Conservation (phyloP, 805 yeast genomes). For the Cyberlindnera galapagoensis region DNA sequence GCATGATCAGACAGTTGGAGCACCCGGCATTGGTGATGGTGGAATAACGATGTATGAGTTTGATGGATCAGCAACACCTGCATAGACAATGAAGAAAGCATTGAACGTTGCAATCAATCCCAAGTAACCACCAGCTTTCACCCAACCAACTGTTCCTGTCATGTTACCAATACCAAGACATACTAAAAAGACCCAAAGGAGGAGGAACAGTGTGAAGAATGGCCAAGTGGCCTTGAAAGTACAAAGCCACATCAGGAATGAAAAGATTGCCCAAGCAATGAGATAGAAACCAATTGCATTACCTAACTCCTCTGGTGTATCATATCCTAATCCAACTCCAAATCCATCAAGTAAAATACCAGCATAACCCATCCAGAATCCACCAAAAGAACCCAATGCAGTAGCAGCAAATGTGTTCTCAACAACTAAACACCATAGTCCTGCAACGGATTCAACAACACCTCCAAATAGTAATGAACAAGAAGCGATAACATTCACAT, state of each 20-base stretch:
- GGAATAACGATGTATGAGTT: conserved; percentile 52
- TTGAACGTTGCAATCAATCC: conserved; percentile 50
- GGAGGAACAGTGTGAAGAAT: conserved; percentile 47
- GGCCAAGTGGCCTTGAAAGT: conserved; percentile 56
- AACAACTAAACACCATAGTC: conserved; percentile 68
- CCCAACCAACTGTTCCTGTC: conserved; percentile 35
- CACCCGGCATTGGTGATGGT: conserved; percentile 49
- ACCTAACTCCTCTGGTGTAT: conserved; percentile 35
- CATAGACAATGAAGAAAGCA: conserved; percentile 61
- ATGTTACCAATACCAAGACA: conserved; percentile 45
- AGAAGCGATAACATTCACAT: conserved; percentile 57
- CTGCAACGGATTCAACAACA: conserved; percentile 62
- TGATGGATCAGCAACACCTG: conserved; percentile 51
- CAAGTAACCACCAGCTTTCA: conserved; percentile 56
- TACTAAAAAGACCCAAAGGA: conserved; percentile 49
- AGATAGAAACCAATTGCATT: conserved; percentile 54
- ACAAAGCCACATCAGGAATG: conserved; percentile 49
- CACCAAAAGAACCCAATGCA: conserved; percentile 45
- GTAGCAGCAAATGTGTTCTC: conserved; percentile 76
- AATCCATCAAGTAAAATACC: conserved; percentile 55
- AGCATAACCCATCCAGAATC: conserved; percentile 74
- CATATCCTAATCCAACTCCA: conserved; percentile 45
- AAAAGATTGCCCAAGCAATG: conserved; percentile 59
- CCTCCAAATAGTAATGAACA: conserved; percentile 71
- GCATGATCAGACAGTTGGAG: conserved; percentile 29